phyloP scores from a whole-genome alignment of 2,329 filamentous ascomycete genomes.

The Fusarium pseudonygamai region DNA sequence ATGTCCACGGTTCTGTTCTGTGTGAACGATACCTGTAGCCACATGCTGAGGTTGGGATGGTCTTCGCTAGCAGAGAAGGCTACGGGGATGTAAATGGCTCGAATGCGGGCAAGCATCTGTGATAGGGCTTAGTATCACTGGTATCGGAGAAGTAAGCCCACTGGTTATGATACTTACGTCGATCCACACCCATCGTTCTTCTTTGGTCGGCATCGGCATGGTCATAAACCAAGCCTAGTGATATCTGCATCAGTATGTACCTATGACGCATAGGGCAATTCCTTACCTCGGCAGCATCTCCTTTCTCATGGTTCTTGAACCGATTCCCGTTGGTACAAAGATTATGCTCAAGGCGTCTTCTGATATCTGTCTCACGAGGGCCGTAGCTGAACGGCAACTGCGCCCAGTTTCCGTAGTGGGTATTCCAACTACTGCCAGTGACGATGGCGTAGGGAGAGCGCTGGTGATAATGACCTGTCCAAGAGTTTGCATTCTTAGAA shows the following conservation, averaged over 20 bases:
- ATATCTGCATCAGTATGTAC: background rate
- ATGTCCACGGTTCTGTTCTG: background rate
- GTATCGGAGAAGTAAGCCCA: background rate
- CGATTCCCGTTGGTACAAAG: background rate
- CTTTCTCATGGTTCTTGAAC: background rate
- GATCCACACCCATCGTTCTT: background rate
- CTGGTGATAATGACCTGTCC: background rate
- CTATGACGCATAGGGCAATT: accelerated
- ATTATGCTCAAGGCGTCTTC: background rate
- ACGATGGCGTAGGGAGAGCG: background rate
- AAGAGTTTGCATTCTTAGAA: background rate
- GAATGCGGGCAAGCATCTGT: background rate
- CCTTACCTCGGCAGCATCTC: background rate
- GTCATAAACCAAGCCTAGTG: background rate
- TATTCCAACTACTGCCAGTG: background rate
- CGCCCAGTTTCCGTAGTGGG: background rate
- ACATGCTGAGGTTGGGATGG: background rate
- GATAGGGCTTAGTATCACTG: background rate
- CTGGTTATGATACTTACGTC: background rate
- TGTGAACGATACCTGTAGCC: background rate
- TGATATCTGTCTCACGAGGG: background rate
- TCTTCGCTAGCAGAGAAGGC: background rate
- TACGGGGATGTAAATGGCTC: background rate
- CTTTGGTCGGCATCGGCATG: background rate
- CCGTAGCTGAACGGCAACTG: background rate